Base-by-base conservation (phyloP, 1,139 yeast species). In the Hyphopichia buzzinii region DNA sequence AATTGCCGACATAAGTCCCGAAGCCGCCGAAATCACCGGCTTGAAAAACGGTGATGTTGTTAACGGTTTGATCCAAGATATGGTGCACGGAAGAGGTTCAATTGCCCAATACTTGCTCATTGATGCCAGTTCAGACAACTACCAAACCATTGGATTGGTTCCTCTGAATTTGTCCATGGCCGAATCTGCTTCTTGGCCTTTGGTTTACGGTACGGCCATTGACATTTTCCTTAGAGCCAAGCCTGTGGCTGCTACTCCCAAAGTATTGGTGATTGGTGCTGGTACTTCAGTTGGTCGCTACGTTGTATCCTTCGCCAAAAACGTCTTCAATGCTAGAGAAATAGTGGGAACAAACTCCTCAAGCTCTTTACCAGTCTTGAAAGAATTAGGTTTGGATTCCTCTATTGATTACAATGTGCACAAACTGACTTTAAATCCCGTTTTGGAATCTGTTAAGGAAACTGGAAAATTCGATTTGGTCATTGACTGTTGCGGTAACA, bases 231-330 rank as follows among this genome's bases (percentile, higher is more conserved):
- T 57, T 37, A 13, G 30, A n/a, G 27, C 27, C 27, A 6, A 6
- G 12, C 14, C 12, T 8, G 15, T n/a, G 27, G 36, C 37, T 54
- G 55, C 50, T 19, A 38, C 36, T 27, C 41, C 44, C 24, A 61
- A 61, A 41, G 73, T 84, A 1, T 62, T 84, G 33, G 67, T 86
- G 28, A 66, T 83, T 39, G 95, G 95, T 30, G 92, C 84, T 11
- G 78, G 86, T 4, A 77, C 92, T 1, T 67, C 81, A 11, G 84
- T 83, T 4, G 94, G 92, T 2, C 57, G 78, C 40, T 72, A 67
- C 59, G 72, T 75, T 3, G 66, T 79, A 21, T 88, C 82, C 51
- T 49, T 84, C 17, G 72, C 81, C 17, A n/a, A 13, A n/a, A 79
- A 75, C 44, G 55, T 63, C 39, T 73, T 67, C 42, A 62, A 70